Percentiles rank a stretch among this genome's conserved stretches.
Conservation (phyloP, 1,139 yeast genomes). For the Magnusiomyces fungicola region DNA sequence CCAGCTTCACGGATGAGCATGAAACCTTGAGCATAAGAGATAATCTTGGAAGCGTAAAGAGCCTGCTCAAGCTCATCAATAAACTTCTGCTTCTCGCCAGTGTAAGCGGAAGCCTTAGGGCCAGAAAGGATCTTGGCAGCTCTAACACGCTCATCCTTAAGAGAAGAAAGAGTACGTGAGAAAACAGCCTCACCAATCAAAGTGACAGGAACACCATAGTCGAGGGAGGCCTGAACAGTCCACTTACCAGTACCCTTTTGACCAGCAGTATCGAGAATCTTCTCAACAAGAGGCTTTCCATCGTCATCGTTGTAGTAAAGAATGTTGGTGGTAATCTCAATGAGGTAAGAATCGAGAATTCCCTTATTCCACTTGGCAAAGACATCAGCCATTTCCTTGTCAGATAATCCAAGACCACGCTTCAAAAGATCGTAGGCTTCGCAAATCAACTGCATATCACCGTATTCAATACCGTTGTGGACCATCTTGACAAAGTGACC, state of each 20-base stretch:
- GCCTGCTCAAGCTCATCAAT: constrained; percentile 97
- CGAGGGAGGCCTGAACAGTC: constrained; percentile 98
- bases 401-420: constrained; percentile 84
- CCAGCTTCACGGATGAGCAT: constrained; percentile 99
- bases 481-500: constrained; percentile 99
- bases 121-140: constrained; percentile 78
- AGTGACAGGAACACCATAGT: constrained; percentile 97
- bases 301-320: constrained; percentile 68
- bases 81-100: constrained; percentile 72
- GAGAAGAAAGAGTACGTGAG: constrained; percentile 89
- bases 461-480: constrained; percentile 99
- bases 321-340: constrained; percentile 95
- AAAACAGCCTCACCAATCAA: constrained; percentile 98
- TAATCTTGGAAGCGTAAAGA: constrained; percentile 94
- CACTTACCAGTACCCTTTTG: constrained; percentile 99
- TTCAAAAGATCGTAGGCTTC: constrained; percentile 96
- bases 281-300: constrained; percentile 89
- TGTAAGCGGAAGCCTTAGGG: constrained; percentile 61
- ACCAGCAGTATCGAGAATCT: constrained; percentile 94
- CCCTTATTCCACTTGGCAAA: constrained; percentile 95
- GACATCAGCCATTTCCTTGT: constrained; percentile 91
- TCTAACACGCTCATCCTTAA: constrained; percentile 81
- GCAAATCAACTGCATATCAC: constrained; percentile 98
- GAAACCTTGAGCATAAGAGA: constrained; percentile 98
- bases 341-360: constrained; percentile 91